A percentile compares a stretch with the other conserved stretches of the same genome.
These are phyloP conservation scores for Fallopia convolvulus DNA, from an alignment of 148 eudicot genomes.

Conservation along the genomic window DNA sequence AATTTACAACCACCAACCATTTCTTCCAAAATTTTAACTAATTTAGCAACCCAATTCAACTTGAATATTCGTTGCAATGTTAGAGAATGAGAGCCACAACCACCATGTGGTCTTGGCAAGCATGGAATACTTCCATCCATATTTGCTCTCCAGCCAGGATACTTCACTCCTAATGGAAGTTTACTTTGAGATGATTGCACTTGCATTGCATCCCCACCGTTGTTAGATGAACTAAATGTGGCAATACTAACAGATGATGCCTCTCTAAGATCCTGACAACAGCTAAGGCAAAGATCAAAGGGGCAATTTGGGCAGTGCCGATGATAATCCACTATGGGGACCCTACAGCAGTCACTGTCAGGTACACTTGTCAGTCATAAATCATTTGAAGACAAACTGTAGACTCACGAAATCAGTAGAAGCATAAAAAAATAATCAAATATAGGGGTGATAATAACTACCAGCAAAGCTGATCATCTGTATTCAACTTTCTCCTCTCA, in stretches of 20 bases:
- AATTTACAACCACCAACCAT: constrained; percentile 81
- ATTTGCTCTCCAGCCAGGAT: constrained; percentile 73
- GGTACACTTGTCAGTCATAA: background rate
- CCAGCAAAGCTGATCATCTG: constrained; percentile 99
- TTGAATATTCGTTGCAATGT: constrained; percentile 73
- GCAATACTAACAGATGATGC: constrained; percentile 30
- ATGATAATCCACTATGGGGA: constrained; percentile 90
- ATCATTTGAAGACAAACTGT: background rate
- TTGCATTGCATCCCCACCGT: constrained; percentile 25
- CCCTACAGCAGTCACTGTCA: constrained; percentile 88
- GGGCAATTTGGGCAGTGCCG: constrained; percentile 85
- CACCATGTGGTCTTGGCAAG: constrained; percentile 67
- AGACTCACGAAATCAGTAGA: background rate
- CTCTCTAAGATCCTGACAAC: constrained; percentile 89
- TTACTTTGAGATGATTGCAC: constrained; percentile 26
- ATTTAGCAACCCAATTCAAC: constrained; percentile 96
- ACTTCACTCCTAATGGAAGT: constrained; percentile 31
- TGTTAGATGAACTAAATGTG: constrained; percentile 28
- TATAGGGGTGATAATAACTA: constrained; percentile 19
- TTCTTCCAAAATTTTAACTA: constrained; percentile 87
- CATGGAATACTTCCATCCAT: constrained; percentile 78
- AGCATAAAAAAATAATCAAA: constrained; percentile 8
- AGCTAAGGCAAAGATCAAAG: constrained; percentile 85
- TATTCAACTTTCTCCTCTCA: constrained; percentile 74
- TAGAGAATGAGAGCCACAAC: constrained; percentile 60